Base-by-base conservation (phyloP, 2,329 filamentous ascomycete species). In the Fusarium tricinctum region DNA sequence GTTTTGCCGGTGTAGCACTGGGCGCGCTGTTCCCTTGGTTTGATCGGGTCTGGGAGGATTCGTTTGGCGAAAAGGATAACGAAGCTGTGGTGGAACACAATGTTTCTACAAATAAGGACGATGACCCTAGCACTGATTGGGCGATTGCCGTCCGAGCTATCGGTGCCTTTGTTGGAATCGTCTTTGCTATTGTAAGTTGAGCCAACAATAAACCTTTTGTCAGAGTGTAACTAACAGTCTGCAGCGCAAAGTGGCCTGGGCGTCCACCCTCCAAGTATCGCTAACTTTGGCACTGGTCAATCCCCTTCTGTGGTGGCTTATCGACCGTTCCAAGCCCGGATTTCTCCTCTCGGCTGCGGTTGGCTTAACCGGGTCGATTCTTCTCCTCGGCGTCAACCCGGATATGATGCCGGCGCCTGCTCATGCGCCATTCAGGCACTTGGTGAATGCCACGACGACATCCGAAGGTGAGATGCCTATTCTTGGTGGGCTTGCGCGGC, bases 251-350 rank as follows among this genome's bases (percentile, higher is more conserved):
- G 87, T 97, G 12, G 92, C 93, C 2, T 99, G 96, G 96, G 88
- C 94, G 73, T 97, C 94, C 10, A 96, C 94, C 2, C 88, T 97
- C n/a, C 96, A 99, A 79, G 89, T 97, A 20, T 97, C 94, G 2
- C 80, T 97, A 26, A 96, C 94, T 1, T 89, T 99, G 48, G 92
- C 94, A 22, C 88, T 98, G 62, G 93, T 92, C 20, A 98, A 98
- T 77, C 95, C 96, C 2, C 91, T 96, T 12, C 83, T 99, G 19
- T 99, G 96, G 96, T 99, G 97, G 80, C 85, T 98, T 23, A 92
- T 99, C 75, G 96, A 99, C 80, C 92, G 95, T 50, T 96, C 93
- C 46, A 90, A 89, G 70, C 87, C 94, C 0, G 96, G 96, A 6
- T 91, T 98, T 71, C 81, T 96, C 33, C 86, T 97, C 56, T 94